Evolutionary conservation across 2,329 filamentous ascomycete species (phyloP).

Genomic region (Xylaria polymorpha): DNA sequence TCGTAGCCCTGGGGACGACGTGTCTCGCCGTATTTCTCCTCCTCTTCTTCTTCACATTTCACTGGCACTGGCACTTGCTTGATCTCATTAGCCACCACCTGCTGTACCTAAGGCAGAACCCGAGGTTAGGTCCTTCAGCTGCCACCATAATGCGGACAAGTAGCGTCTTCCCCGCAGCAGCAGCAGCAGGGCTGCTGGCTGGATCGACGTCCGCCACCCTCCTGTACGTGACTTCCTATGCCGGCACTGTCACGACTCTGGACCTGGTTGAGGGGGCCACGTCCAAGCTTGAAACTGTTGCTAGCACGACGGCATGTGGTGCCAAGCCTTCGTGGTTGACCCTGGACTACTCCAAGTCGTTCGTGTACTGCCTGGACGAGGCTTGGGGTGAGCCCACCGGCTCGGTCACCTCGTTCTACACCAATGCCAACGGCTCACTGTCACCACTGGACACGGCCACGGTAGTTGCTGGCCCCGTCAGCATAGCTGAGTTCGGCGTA

Average conservation of each 20-base stretch:
- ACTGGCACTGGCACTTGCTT: conserved; percentile 9
- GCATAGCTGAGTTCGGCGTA: conserved; percentile 47
- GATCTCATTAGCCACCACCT: conserved; percentile 14
- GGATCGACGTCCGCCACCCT: conserved; percentile 53
- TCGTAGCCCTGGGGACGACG: conserved; percentile 27
- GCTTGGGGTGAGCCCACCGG: conserved; percentile 49
- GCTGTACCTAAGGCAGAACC: background rate
- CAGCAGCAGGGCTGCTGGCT: conserved; percentile 45
- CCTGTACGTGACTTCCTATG: conserved; percentile 63
- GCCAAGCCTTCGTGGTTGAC: conserved; percentile 70
- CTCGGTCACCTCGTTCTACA: conserved; percentile 50
- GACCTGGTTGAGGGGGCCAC: conserved; percentile 51
- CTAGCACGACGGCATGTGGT: conserved; percentile 61
- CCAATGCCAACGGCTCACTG: conserved; percentile 61
- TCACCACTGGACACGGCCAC: conserved; percentile 51
- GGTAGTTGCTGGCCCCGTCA: conserved; percentile 47
- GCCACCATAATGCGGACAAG: conserved; percentile 47
- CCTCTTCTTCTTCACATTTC: conserved; percentile 20
- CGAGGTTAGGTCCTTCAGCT: conserved; percentile 15
- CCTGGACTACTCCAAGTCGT: conserved; percentile 60
- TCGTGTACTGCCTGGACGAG: conserved; percentile 72
- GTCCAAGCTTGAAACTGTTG: conserved; percentile 56
- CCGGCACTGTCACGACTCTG: conserved; percentile 61
- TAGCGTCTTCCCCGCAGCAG: conserved; percentile 45
- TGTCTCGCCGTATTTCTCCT: conserved; percentile 32